A percentile compares a stretch with the other conserved stretches of the same genome.
Conservation (phyloP, 2,329 filamentous ascomycete genomes). For the Paecilomyces fulvus region DNA sequence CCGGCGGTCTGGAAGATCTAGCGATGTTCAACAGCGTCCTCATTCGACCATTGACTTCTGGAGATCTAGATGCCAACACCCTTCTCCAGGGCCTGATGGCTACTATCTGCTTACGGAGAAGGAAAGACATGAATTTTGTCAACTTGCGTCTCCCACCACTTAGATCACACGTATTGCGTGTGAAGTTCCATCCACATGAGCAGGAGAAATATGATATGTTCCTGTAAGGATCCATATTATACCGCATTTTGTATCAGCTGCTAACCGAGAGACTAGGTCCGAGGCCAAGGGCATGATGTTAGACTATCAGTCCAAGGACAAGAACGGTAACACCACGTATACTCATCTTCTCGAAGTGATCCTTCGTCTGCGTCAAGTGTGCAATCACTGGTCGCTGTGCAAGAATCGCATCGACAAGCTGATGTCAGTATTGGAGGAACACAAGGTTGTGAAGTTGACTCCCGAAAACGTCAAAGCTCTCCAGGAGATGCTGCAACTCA, state of each 20-base stretch:
- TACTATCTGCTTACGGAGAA: slow-evolving; percentile 70
- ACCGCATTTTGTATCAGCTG: slow-evolving; percentile 7
- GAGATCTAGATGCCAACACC: slow-evolving; percentile 49
- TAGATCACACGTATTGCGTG: slow-evolving; percentile 66
- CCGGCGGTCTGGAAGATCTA: slow-evolving; percentile 64
- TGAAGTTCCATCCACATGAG: slow-evolving; percentile 66
- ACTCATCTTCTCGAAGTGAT: slow-evolving; percentile 71
- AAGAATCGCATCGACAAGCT: slow-evolving; percentile 66
- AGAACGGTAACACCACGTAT: slow-evolving; percentile 50
- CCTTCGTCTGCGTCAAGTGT: slow-evolving; percentile 74
- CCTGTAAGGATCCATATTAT: slow-evolving; percentile 40
- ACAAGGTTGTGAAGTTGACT: slow-evolving; percentile 61
- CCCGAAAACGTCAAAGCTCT: slow-evolving; percentile 63
- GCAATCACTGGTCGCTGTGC: slow-evolving; percentile 81
- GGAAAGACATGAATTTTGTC: slow-evolving; percentile 83
- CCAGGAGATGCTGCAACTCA: slow-evolving; percentile 66
- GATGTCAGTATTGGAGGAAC: slow-evolving; percentile 57
- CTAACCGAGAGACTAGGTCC: slow-evolving; percentile 36
- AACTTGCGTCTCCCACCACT: slow-evolving; percentile 71
- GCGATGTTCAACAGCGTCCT: slow-evolving; percentile 67
- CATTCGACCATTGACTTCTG: slow-evolving; percentile 56
- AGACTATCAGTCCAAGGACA: slow-evolving; percentile 45
- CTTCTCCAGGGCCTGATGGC: slow-evolving; percentile 69
- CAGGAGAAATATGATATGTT: slow-evolving; percentile 68
- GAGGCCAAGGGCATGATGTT: slow-evolving; percentile 67